phyloP scores from a whole-genome alignment of 352 stramenopile genomes.

The Peronospora tabacina region DNA sequence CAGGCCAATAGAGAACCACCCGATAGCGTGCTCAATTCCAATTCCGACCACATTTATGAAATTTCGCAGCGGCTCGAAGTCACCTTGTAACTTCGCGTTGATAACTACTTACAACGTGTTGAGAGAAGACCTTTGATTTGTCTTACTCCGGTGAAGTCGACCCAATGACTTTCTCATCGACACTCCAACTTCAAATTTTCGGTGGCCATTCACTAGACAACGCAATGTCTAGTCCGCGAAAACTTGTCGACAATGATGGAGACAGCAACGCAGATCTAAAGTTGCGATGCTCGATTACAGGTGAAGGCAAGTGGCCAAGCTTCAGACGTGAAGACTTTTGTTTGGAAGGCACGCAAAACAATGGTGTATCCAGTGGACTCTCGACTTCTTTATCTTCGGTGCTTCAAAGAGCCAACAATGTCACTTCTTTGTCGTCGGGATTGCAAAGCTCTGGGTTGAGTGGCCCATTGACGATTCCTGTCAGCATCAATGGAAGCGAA shows the following conservation, averaged over 20 bases:
- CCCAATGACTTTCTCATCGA: constrained; percentile 28
- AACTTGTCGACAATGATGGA: constrained; percentile 1
- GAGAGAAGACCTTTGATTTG: constrained; percentile 14
- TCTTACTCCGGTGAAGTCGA: constrained; percentile 17
- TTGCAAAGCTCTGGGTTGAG: constrained; percentile 2
- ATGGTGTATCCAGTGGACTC: constrained; percentile 2
- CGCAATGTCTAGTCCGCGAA: constrained; percentile 16
- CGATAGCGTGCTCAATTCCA: constrained; percentile 17
- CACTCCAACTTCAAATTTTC: constrained; percentile 26
- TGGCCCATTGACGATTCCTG: constrained; percentile 6
- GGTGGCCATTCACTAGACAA: constrained; percentile 25
- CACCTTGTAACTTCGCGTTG: constrained; percentile 16
- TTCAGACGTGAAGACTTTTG: constrained; percentile 21
- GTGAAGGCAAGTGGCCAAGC: constrained; percentile 20
- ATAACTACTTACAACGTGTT: constrained; percentile 6
- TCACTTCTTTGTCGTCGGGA: neutral
- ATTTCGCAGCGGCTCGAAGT: constrained; percentile 21
- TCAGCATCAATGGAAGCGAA: constrained; percentile 8
- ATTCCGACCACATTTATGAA: constrained; percentile 31
- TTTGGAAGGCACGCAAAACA: constrained; percentile 2
- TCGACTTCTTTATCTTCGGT: neutral
- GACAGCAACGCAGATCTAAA: constrained; percentile 16
- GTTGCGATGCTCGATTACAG: constrained; percentile 16
- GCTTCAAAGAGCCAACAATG: constrained; percentile 1
- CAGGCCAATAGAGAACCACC: constrained; percentile 12